Evolutionary conservation across 805 yeast species (phyloP).

Genomic region (Jamesozyma gamospora): DNA sequence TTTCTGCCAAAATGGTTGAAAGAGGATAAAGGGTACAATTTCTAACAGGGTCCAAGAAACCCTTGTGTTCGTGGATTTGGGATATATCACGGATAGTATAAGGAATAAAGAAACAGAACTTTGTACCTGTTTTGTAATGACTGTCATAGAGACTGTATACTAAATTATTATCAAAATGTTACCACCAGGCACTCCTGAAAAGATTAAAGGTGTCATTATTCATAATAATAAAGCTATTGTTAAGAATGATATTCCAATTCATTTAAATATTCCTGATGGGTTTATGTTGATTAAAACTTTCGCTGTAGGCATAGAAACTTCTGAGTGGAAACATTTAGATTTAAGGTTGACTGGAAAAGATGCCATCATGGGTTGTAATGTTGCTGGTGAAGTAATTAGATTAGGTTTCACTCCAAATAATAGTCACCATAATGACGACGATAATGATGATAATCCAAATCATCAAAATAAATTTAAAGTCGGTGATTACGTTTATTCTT

Average conservation of each 20-base stretch:
- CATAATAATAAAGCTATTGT: constrained; percentile 27
- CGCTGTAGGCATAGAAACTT: constrained; percentile 57
- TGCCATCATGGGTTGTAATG: constrained; percentile 49
- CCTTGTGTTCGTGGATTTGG: too few species aligned
- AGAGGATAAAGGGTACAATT: too few species aligned
- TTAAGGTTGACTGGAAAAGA: constrained; percentile 36
- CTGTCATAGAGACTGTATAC: too few species aligned
- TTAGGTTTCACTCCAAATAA: constrained; percentile 32
- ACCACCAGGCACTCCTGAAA: constrained; percentile 15
- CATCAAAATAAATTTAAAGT: constrained; percentile 21
- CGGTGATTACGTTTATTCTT: constrained; percentile 49
- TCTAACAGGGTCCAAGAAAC: too few species aligned
- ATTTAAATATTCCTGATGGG: constrained; percentile 28
- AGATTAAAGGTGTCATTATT: constrained; percentile 36
- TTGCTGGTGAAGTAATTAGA: constrained; percentile 47
- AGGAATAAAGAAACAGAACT: too few species aligned
- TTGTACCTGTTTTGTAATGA: too few species aligned
- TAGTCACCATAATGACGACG: constrained; percentile 6
- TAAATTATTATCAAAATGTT: constrained; percentile 2
- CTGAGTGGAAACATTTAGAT: constrained; percentile 56
- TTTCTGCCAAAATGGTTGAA: too few species aligned
- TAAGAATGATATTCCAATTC: constrained; percentile 26
- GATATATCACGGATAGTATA: too few species aligned
- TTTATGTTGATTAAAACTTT: constrained; percentile 39
- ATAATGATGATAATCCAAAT: background rate